These are phyloP conservation scores for Bassia scoparia DNA, from an alignment of 148 eudicot species.

Conservation along the genomic window DNA sequence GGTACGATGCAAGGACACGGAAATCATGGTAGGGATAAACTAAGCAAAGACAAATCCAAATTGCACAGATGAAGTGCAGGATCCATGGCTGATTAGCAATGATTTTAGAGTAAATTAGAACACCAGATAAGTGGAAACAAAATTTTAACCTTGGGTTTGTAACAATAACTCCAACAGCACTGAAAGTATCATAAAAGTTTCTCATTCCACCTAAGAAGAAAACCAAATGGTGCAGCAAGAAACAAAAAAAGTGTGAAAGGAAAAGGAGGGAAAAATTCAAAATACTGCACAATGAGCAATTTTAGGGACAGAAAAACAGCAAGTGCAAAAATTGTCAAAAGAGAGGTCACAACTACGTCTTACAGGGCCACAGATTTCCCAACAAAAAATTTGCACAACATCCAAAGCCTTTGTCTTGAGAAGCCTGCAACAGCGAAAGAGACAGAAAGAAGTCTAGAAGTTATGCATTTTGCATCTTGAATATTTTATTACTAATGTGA, in stretches of 20 bases:
- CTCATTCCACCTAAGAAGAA: slow-evolving; percentile 89
- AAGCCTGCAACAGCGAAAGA: slow-evolving; percentile 49
- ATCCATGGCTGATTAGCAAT: background rate
- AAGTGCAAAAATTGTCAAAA: slow-evolving; percentile 1
- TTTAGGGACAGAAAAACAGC: background rate
- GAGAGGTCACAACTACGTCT: slow-evolving; percentile 19
- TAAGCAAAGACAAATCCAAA: background rate
- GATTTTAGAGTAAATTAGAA: background rate
- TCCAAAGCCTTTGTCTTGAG: slow-evolving; percentile 98
- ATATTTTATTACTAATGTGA: background rate
- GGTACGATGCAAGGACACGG: background rate
- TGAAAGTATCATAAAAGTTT: slow-evolving; percentile 93
- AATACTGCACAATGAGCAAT: background rate
- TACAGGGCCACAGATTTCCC: slow-evolving; percentile 97
- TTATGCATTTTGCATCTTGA: background rate
- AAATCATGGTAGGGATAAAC: background rate
- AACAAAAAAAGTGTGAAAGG: background rate
- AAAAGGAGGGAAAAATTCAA: background rate
- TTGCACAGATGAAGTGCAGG: background rate
- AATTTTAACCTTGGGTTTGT: slow-evolving; percentile 75
- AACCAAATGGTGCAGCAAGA: background rate
- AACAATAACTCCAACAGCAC: slow-evolving; percentile 97
- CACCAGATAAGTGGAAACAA: slow-evolving; percentile 10
- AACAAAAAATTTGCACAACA: slow-evolving; percentile 97
- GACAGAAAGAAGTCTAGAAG: background rate